Evolutionary conservation across 2,329 filamentous ascomycete species (phyloP).

Genomic region (Myriosclerotinia duriaeana): DNA sequence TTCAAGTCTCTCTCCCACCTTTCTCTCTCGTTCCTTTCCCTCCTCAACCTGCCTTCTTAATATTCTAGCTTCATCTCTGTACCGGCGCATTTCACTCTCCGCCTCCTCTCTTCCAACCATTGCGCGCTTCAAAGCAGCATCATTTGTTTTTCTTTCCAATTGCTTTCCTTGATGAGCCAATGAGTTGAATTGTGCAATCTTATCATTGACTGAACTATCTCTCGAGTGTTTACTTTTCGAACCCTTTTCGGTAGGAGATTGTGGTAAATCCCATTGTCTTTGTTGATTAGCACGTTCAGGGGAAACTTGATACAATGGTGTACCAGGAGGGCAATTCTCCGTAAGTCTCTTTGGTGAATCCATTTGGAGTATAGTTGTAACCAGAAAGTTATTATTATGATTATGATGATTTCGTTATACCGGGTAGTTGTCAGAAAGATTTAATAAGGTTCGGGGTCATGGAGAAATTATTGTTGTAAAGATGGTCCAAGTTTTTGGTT

Average conservation of each 20-base stretch:
- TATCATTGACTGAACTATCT: slow-evolving; percentile 63
- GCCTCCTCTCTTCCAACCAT: slow-evolving; percentile 70
- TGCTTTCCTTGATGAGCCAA: slow-evolving; percentile 57
- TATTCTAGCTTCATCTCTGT: slow-evolving; percentile 58
- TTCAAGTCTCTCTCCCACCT: slow-evolving; percentile 65
- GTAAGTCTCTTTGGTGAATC: slow-evolving; percentile 50
- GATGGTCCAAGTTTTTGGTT: slow-evolving; percentile 21
- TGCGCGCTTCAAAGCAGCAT: slow-evolving; percentile 64
- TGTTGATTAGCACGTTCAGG: slow-evolving; percentile 63
- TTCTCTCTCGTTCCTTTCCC: slow-evolving; percentile 63
- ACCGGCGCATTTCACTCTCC: slow-evolving; percentile 64
- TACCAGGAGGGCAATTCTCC: slow-evolving; percentile 50
- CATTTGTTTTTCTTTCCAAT: slow-evolving; percentile 62
- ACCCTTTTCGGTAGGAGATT: slow-evolving; percentile 28
- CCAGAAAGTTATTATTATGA: not conserved
- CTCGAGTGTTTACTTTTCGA: slow-evolving; percentile 42
- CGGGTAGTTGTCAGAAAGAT: not conserved
- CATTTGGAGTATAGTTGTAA: slow-evolving; percentile 40
- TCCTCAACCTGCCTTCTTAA: slow-evolving; percentile 63
- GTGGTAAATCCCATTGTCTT: slow-evolving; percentile 35
- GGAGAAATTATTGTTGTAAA: slow-evolving; percentile 19
- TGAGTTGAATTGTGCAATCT: slow-evolving; percentile 71
- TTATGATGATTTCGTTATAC: not conserved
- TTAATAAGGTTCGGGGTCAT: slow-evolving; percentile 7
- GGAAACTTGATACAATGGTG: slow-evolving; percentile 60